phyloP scores from a whole-genome alignment of 495 filamentous ascomycete species.

The Talaromyces thailandensis region DNA sequence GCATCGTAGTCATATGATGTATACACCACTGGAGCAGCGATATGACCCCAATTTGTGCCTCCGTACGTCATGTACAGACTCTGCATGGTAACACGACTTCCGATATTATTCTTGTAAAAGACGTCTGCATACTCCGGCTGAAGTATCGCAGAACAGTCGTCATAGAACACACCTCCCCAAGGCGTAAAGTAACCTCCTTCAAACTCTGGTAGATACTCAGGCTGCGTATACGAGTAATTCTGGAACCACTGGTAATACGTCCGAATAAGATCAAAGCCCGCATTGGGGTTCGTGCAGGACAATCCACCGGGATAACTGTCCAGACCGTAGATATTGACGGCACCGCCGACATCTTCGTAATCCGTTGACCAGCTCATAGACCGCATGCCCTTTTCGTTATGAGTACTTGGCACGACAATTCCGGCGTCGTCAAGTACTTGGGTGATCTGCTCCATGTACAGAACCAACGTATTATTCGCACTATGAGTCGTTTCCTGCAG shows the following conservation, averaged over 20 bases:
- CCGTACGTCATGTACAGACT: conserved; percentile 50
- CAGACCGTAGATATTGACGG: conserved; percentile 46
- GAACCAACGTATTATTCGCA: conserved; percentile 29
- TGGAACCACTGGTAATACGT: conserved; percentile 52
- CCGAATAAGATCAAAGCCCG: conserved; percentile 40
- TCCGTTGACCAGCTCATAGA: conserved; percentile 44
- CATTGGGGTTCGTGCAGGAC: conserved; percentile 39
- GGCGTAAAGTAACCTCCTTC: conserved; percentile 44
- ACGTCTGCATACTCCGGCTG: conserved; percentile 44
- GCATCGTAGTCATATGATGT: conserved; percentile 36
- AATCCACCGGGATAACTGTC: conserved; percentile 48
- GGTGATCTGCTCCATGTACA: conserved; percentile 44
- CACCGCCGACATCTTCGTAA: conserved; percentile 44
- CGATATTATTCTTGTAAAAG: conserved; percentile 50
- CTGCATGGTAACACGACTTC: conserved; percentile 35
- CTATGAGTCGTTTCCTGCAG: conserved; percentile 30
- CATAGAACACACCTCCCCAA: conserved; percentile 45
- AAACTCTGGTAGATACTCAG: conserved; percentile 42
- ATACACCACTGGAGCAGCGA: conserved; percentile 40
- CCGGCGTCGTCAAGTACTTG: conserved; percentile 38
- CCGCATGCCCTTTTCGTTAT: conserved; percentile 46
- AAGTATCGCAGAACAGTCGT: conserved; percentile 33
- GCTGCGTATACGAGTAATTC: conserved; percentile 44
- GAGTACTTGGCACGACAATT: conserved; percentile 40
- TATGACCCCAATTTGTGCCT: conserved; percentile 48